Evolutionary conservation across 169 alveolate genomes (phyloP), one percentile per base, ranked within the genome.

Genomic region (Cryptosporidium ubiquitum): DNA sequence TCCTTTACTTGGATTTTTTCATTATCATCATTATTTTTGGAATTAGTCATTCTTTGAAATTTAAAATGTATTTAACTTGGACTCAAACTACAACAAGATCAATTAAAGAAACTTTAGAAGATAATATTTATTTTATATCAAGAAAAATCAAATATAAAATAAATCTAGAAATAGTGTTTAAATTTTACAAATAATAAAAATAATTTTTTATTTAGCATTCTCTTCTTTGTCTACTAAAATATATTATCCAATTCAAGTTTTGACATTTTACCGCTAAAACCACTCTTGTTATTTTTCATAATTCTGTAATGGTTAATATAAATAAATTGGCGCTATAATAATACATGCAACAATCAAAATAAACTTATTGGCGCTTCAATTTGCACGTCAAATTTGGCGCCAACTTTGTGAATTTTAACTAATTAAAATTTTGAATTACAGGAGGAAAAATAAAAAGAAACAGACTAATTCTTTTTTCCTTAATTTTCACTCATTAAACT

Each of bases 221-320:
- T 26, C 64, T 55, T 2, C 5, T n/a, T 55, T 23, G 66, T 55
- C 66, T 55, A 55, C 66, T 55, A 23, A 55, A 3, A 16, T 26
- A 14, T 47, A 5, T 14, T 47, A 47, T 47, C 23, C 55, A 47
- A 47, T 47, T 47, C 55, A 47, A 47, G 16, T 14, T 55, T 55
- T 55, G 66, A 55, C 66, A n/a, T 55, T 55, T 55, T 55, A 26
- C 66, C 66, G 66, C 66, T 55, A 18, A 55, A 55, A n/a, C 37
- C n/a, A 20, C 2, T 55, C 2, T 23, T 5, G 20, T 55, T 23
- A 26, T 26, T 14, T 55, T 14, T 55, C 35, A n/a, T n/a, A 23
- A 55, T 55, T 23, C 5, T 55, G 35, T 12, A 55, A 2, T 23
- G 5, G 66, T n/a, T 5, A 55, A 23, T 55, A 16, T 9, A 55